These are phyloP conservation scores for Apiospora saccharicola DNA, from an alignment of 2,329 filamentous ascomycete species.

Conservation along the genomic window DNA sequence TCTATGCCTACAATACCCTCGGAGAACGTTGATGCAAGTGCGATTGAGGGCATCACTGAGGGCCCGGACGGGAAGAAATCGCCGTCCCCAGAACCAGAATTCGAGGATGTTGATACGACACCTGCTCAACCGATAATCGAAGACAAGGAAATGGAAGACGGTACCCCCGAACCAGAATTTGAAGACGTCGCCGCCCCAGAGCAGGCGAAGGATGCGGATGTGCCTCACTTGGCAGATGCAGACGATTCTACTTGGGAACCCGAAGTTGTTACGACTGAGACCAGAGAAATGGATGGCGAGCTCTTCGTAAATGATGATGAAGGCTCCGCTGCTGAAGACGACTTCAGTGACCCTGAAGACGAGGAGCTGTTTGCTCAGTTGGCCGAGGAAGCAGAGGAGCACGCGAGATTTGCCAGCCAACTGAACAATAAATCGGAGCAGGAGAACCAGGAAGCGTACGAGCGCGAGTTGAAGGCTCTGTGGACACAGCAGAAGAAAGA, in stretches of 20 bases:
- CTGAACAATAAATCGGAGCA: slow-evolving; percentile 78
- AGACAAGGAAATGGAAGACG: slow-evolving; percentile 18
- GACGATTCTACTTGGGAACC: slow-evolving; percentile 30
- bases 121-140: slow-evolving; percentile 22
- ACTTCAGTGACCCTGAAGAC: slow-evolving; percentile 88
- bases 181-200: slow-evolving; percentile 45
- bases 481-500: slow-evolving; percentile 97
- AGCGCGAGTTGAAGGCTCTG: slow-evolving; percentile 84
- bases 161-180: slow-evolving; percentile 46
- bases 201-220: slow-evolving; percentile 34
- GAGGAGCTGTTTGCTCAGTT: slow-evolving; percentile 88
- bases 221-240: slow-evolving; percentile 8
- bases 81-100: slow-evolving; percentile 40
- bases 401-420: slow-evolving; percentile 88
- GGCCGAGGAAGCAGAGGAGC: slow-evolving; percentile 90
- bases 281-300: slow-evolving; percentile 45
- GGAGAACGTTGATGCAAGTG: no score
- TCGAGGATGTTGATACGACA: slow-evolving; percentile 38
- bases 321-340: slow-evolving; percentile 66
- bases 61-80: background rate
- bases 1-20: slow-evolving; percentile 5
- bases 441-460: slow-evolving; percentile 81
- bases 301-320: slow-evolving; percentile 65
- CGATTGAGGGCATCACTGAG: slow-evolving; percentile 26
- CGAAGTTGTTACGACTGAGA: slow-evolving; percentile 31